Evolutionary conservation across 441 rosid species (phyloP).

Genomic region (Euphorbia celastroides): DNA sequence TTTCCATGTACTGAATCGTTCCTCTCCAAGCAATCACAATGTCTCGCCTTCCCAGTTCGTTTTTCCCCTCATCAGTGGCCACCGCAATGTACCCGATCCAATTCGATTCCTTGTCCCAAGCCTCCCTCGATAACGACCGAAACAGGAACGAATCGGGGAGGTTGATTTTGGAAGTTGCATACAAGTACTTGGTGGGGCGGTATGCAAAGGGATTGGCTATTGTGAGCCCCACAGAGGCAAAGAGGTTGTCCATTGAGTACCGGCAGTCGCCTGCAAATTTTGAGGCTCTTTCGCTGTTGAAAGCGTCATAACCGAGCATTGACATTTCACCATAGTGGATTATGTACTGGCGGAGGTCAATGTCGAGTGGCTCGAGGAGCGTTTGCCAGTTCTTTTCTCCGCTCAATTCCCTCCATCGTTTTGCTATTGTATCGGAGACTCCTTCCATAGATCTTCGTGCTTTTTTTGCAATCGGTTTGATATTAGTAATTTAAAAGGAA

Average conservation of each 20-base stretch:
- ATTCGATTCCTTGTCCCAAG: slow-evolving; percentile 45
- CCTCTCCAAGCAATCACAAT: slow-evolving; percentile 56
- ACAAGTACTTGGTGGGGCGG: slow-evolving; percentile 44
- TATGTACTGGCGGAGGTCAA: slow-evolving; percentile 49
- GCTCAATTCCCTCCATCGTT: slow-evolving; percentile 48
- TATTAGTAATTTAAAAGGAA: background rate
- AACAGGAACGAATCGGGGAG: slow-evolving; percentile 35
- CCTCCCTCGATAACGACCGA: slow-evolving; percentile 32
- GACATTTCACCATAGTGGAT: slow-evolving; percentile 57
- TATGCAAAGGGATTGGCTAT: slow-evolving; percentile 42
- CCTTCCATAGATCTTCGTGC: background rate
- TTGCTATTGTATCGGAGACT: slow-evolving; percentile 23
- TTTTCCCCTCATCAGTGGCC: slow-evolving; percentile 43
- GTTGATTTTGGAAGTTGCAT: slow-evolving; percentile 45
- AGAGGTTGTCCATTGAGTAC: slow-evolving; percentile 30
- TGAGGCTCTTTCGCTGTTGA: slow-evolving; percentile 35
- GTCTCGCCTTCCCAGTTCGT: slow-evolving; percentile 49
- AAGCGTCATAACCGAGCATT: slow-evolving; percentile 47
- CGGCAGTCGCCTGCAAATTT: slow-evolving; percentile 40
- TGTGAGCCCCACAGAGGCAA: slow-evolving; percentile 30
- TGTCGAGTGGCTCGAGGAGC: slow-evolving; percentile 54
- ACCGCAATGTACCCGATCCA: slow-evolving; percentile 74
- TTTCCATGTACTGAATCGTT: slow-evolving; percentile 38
- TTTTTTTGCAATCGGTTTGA: slow-evolving; percentile 2
- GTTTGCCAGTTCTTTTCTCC: slow-evolving; percentile 46